Evolutionary conservation across 345 rosid genomes (phyloP).

Genomic region (Crucihimalaya himalaica): DNA sequence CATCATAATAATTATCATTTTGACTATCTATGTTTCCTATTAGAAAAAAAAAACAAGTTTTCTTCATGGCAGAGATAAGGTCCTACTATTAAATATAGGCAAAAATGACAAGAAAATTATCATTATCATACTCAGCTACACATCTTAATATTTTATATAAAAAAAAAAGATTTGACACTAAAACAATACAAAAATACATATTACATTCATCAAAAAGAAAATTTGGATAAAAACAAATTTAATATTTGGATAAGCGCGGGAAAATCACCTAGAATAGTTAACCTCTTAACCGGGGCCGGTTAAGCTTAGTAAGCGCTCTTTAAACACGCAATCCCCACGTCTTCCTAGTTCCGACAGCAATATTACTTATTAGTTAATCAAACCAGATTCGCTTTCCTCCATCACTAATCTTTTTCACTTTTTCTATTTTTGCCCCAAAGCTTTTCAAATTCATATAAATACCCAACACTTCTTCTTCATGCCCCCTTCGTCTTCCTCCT

Average conservation of each 20-base stretch:
- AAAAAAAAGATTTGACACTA: not conserved
- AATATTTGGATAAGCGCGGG: slow-evolving; percentile 4
- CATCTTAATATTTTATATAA: no score
- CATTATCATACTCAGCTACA: not conserved
- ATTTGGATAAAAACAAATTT: not conserved
- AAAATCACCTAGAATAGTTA: not conserved
- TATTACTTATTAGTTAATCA: slow-evolving; percentile 12
- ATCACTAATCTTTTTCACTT: slow-evolving; percentile 5
- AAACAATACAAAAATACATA: not conserved
- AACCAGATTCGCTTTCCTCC: not conserved
- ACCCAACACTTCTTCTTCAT: not conserved
- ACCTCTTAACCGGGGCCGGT: slow-evolving; percentile 25
- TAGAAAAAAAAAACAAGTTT: not conserved
- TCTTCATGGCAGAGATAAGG: not conserved
- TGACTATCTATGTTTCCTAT: no score
- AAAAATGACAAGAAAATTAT: not conserved
- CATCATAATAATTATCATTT: not conserved
- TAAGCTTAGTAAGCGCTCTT: slow-evolving; percentile 3
- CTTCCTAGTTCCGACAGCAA: slow-evolving; percentile 2
- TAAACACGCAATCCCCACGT: slow-evolving; percentile 36
- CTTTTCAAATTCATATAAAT: slow-evolving; percentile 16
- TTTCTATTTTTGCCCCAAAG: slow-evolving; percentile 14
- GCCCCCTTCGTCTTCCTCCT: slow-evolving; percentile 12
- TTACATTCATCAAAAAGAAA: not conserved
- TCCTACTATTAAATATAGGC: not conserved